These are phyloP conservation scores for Miamiensis avidus DNA, from an alignment of 169 alveolate species.

Conservation along the genomic window DNA sequence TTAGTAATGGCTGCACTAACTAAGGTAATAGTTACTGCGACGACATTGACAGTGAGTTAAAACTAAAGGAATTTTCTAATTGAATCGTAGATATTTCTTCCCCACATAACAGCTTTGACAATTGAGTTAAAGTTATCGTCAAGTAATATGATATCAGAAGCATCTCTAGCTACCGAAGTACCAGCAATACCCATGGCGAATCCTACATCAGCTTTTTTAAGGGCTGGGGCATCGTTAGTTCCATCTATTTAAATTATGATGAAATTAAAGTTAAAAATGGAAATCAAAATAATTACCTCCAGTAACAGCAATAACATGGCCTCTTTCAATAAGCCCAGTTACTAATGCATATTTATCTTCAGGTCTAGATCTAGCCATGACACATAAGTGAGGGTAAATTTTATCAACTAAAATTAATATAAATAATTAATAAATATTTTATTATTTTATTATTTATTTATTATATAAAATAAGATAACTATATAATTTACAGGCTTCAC, in stretches of 20 bases:
- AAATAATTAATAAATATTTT: too few relatives aligned
- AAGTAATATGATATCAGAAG: slow-evolving; percentile 77
- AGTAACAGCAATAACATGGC: slow-evolving; percentile 84
- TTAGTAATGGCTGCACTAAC: slow-evolving; percentile 74
- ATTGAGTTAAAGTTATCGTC: slow-evolving; percentile 84
- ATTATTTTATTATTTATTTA: slow-evolving; percentile 38
- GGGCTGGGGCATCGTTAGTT: slow-evolving; percentile 93
- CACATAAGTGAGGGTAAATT: slow-evolving; percentile 56
- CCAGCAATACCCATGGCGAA: slow-evolving; percentile 86
- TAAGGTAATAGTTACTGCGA: slow-evolving; percentile 85
- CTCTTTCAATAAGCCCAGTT: slow-evolving; percentile 71
- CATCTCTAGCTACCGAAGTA: slow-evolving; percentile 83
- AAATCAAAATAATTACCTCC: slow-evolving; percentile 69
- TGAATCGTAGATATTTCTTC: slow-evolving; percentile 80
- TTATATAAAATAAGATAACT: too few relatives aligned
- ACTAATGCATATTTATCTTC: slow-evolving; percentile 82
- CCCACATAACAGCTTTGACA: slow-evolving; percentile 78
- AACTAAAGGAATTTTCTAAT: slow-evolving; percentile 79
- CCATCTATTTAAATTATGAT: slow-evolving; percentile 65
- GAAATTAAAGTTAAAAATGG: slow-evolving; percentile 64
- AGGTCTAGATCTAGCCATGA: slow-evolving; percentile 83
- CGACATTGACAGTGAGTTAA: slow-evolving; percentile 87
- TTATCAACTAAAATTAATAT: slow-evolving; percentile 32
- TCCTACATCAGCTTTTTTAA: slow-evolving; percentile 86
- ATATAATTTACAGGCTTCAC: slow-evolving; percentile 1